Evolutionary conservation across 805 yeast species (phyloP).

Genomic region (Maudiozyma saulgeensis): DNA sequence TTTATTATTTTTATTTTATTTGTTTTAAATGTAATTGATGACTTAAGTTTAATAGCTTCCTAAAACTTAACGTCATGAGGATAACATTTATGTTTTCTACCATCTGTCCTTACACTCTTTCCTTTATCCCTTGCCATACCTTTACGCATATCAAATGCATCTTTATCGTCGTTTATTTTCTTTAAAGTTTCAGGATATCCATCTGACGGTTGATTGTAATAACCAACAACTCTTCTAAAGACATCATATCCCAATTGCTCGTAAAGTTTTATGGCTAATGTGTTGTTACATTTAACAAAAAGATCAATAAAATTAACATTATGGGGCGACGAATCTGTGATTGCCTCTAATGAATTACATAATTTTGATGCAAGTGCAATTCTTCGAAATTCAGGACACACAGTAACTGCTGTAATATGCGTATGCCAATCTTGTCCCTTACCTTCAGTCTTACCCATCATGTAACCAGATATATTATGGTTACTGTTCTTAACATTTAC

Average conservation of each 20-base stretch:
- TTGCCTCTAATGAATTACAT: conserved; percentile 61
- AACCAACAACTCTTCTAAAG: conserved; percentile 79
- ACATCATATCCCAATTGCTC: conserved; percentile 80
- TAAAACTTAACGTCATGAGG: conserved; percentile 61
- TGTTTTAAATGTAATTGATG: neutral
- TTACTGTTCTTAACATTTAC: conserved; percentile 23
- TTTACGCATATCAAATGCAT: conserved; percentile 84
- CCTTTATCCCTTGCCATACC: conserved; percentile 48
- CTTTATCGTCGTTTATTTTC: conserved; percentile 52
- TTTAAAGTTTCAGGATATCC: conserved; percentile 33
- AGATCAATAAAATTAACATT: conserved; percentile 80
- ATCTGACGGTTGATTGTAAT: conserved; percentile 57
- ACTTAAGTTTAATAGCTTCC: neutral
- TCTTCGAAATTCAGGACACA: conserved; percentile 72
- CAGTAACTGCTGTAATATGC: conserved; percentile 93
- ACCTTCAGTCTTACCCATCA: conserved; percentile 98
- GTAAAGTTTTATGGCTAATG: conserved; percentile 69
- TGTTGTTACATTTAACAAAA: conserved; percentile 81
- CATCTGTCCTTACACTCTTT: conserved; percentile 47
- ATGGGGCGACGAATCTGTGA: conserved; percentile 71
- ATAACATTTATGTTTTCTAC: conserved; percentile 47
- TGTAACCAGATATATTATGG: conserved; percentile 47
- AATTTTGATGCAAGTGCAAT: conserved; percentile 77
- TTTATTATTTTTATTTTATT: no score
- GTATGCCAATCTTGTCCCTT: conserved; percentile 81